A percentile compares a stretch with the other conserved stretches of the same genome.
These are phyloP conservation scores for Quercus bicolor DNA, from an alignment of 306 rosid genomes.

Conservation along the genomic window DNA sequence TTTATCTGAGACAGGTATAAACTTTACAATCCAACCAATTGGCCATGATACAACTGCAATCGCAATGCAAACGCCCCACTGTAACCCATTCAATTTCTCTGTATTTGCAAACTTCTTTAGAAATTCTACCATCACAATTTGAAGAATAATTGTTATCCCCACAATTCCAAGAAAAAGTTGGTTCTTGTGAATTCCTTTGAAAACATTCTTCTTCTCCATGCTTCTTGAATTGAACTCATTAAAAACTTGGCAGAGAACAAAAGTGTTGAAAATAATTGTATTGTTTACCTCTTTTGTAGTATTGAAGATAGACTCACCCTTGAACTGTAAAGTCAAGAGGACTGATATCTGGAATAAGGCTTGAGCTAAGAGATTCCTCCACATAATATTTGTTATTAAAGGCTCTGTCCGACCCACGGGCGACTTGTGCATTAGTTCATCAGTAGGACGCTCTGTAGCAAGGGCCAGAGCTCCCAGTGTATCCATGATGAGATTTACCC, in stretches of 20 bases:
- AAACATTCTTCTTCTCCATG: constrained; percentile 74
- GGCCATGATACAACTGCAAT: constrained; percentile 82
- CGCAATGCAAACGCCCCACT: constrained; percentile 57
- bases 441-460: constrained; percentile 80
- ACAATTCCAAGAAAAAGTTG: constrained; percentile 71
- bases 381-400: constrained; percentile 76
- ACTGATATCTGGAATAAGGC: constrained; percentile 65
- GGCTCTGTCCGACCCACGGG: constrained; percentile 88
- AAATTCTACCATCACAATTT: constrained; percentile 78
- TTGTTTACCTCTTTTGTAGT: constrained; percentile 52
- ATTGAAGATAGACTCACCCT: constrained; percentile 56
- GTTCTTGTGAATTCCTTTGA: constrained; percentile 59
- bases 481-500: constrained; percentile 95
- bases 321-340: constrained; percentile 62
- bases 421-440: constrained; percentile 63
- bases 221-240: constrained; percentile 86
- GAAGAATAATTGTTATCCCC: constrained; percentile 67
- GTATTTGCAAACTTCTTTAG: constrained; percentile 82
- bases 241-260: constrained; percentile 86
- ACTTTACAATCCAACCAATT: constrained; percentile 65
- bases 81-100: constrained; percentile 49
- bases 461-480: constrained; percentile 86
- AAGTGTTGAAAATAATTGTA: constrained; percentile 74
- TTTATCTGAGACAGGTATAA: constrained; percentile 52
- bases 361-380: constrained; percentile 85